Percentiles rank a stretch among this genome's conserved stretches.
Conservation (phyloP, 768 basidiomycete genomes). For the Hysterangium stoloniferum region DNA sequence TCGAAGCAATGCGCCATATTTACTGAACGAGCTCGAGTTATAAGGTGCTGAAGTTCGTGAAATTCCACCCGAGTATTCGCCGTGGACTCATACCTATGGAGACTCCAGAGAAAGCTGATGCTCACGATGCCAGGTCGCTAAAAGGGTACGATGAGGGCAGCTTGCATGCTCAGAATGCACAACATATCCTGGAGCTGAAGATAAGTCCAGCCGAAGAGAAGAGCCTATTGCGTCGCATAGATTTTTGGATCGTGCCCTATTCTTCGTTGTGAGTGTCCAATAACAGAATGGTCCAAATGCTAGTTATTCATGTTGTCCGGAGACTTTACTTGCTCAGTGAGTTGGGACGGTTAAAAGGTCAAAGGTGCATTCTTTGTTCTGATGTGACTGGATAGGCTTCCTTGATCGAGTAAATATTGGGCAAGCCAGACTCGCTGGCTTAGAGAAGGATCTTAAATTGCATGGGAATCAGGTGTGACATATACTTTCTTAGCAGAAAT, state of each 20-base stretch:
- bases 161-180: too few species aligned
- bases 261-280: conserved; percentile 1
- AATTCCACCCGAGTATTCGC: too few species aligned
- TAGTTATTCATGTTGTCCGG: background rate
- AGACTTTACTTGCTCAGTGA: conserved; percentile 11
- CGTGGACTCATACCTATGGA: background rate
- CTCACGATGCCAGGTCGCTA: too few species aligned
- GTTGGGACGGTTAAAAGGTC: conserved; percentile 1
- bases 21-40: too few species aligned
- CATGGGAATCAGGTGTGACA: conserved; percentile 12
- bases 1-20: too few species aligned
- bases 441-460: conserved; percentile 16
- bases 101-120: too few species aligned
- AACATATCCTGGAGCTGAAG: conserved; percentile 3
- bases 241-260: conserved; percentile 12
- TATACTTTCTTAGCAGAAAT: conserved; percentile 6
- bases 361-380: background rate
- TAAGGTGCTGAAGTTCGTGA: too few species aligned
- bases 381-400: conserved; percentile 3
- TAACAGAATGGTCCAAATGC: background rate
- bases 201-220: conserved; percentile 15
- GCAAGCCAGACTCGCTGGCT: conserved; percentile 16
- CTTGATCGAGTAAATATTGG: conserved; percentile 23
- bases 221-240: conserved; percentile 15
- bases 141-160: too few species aligned